A percentile compares a stretch with the other conserved stretches of the same genome.
Evolutionary conservation across 2,329 filamentous ascomycete genomes (phyloP).

Genomic region (Scedosporium aurantiacum): DNA sequence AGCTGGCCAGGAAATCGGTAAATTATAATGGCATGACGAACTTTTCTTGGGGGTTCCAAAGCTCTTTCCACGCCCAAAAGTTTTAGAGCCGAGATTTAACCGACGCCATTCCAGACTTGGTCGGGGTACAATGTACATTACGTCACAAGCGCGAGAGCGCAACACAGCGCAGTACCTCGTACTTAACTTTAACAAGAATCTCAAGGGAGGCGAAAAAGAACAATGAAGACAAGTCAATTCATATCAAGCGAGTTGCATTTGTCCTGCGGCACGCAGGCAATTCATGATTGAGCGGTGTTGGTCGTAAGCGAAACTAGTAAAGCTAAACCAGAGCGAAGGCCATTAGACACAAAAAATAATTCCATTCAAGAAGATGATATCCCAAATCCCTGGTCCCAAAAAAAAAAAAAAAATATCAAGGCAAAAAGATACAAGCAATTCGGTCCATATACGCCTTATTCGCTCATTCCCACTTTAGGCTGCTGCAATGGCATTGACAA

Average conservation of each 20-base stretch:
- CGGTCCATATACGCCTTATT: background rate
- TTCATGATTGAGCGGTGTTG: background rate
- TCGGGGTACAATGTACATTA: background rate
- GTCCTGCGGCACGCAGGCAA: background rate
- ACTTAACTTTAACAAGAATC: background rate
- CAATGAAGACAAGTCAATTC: background rate
- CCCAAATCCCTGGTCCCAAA: background rate
- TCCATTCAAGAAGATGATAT: background rate
- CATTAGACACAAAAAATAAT: background rate
- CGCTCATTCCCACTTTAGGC: background rate
- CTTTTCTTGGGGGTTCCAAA: background rate
- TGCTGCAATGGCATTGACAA: background rate
- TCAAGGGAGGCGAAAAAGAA: background rate
- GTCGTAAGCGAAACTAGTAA: background rate
- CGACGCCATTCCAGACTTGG: background rate
- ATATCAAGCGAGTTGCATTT: background rate
- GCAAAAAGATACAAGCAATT: background rate
- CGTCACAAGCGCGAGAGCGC: background rate
- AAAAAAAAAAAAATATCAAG: background rate
- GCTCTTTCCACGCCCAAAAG: background rate
- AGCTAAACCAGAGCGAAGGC: background rate
- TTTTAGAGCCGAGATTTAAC: background rate
- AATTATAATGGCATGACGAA: slow-evolving; percentile 5
- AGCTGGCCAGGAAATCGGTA: background rate
- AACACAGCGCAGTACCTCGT: background rate